Evolutionary conservation across 2,329 filamentous ascomycete species (phyloP).

Genomic region (Neonectria ditissima): DNA sequence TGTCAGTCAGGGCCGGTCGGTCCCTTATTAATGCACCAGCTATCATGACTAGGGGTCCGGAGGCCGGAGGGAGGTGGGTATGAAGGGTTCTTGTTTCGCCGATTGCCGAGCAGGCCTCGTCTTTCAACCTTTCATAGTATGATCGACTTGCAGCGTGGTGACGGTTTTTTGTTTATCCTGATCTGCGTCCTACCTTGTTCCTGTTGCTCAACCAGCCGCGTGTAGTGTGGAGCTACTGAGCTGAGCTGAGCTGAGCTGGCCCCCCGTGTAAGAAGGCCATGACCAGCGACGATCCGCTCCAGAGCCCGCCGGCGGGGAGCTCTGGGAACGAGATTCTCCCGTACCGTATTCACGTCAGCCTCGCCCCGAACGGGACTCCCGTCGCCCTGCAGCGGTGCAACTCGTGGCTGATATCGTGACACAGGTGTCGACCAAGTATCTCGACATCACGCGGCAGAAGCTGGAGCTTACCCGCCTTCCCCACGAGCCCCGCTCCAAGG

Average conservation of each 20-base stretch:
- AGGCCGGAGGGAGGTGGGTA: not conserved
- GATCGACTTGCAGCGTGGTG: slow-evolving; percentile 9
- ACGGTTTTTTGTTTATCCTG: slow-evolving; percentile 1
- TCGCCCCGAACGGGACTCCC: not conserved
- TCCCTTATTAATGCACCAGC: slow-evolving; percentile 20
- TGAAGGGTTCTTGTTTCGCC: slow-evolving; percentile 17
- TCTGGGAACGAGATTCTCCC: slow-evolving; percentile 61
- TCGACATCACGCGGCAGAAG: slow-evolving; percentile 75
- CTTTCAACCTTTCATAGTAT: slow-evolving; percentile 17
- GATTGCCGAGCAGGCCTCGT: slow-evolving; percentile 20
- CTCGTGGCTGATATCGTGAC: slow-evolving; percentile 43
- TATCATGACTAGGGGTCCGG: slow-evolving; percentile 36
- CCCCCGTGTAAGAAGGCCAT: slow-evolving; percentile 29
- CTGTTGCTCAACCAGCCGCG: not conserved
- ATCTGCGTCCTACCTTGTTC: slow-evolving; percentile 3
- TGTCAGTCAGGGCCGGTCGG: slow-evolving; percentile 17
- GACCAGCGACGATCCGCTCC: slow-evolving; percentile 30
- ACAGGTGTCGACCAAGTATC: slow-evolving; percentile 74
- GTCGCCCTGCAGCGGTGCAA: not conserved
- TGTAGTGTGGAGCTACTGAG: slow-evolving; percentile 10
- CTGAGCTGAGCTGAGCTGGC: too few relatives aligned
- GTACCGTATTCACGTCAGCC: slow-evolving; percentile 69
- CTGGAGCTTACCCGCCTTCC: slow-evolving; percentile 74
- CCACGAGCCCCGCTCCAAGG: slow-evolving; percentile 64
- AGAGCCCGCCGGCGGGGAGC: slow-evolving; percentile 36